Evolutionary conservation across 129 eudicot species (phyloP).

Genomic region (Ambrosia trifida): DNA sequence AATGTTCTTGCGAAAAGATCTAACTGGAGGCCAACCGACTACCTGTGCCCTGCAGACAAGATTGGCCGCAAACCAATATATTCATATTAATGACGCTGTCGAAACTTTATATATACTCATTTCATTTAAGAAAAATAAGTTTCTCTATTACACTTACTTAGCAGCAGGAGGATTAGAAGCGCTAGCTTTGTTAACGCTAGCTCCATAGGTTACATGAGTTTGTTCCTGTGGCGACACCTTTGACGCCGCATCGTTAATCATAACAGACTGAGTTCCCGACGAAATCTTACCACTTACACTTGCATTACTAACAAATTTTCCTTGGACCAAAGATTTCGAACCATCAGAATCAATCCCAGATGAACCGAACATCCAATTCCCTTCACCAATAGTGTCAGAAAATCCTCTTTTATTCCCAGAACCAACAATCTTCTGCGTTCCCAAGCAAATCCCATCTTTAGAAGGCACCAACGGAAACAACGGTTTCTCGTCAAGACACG

Average conservation of each 20-base stretch:
- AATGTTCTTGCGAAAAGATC: constrained; percentile 78
- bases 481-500: constrained; percentile 62
- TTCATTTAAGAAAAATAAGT: not conserved
- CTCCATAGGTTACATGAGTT: constrained; percentile 32
- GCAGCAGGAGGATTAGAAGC: constrained; percentile 74
- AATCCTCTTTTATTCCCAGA: constrained; percentile 82
- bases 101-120: not conserved
- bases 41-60: constrained; percentile 74
- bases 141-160: constrained; percentile 48
- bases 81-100: not conserved
- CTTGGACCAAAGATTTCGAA: constrained; percentile 44
- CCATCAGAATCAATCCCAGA: constrained; percentile 50
- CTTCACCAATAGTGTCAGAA: constrained; percentile 61
- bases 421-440: constrained; percentile 50
- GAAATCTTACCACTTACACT: constrained; percentile 41
- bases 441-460: constrained; percentile 57
- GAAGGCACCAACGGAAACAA: constrained; percentile 70
- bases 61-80: not conserved
- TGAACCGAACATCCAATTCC: constrained; percentile 54
- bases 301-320: constrained; percentile 39
- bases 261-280: constrained; percentile 46
- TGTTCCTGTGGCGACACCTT: constrained; percentile 33
- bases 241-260: constrained; percentile 43
- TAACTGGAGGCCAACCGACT: constrained; percentile 96
- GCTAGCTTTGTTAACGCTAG: constrained; percentile 34